A percentile compares a stretch with the other conserved stretches of the same genome.
These are phyloP conservation scores for Echium plantagineum DNA, from an alignment of 257 asterid species.

Conservation along the genomic window DNA sequence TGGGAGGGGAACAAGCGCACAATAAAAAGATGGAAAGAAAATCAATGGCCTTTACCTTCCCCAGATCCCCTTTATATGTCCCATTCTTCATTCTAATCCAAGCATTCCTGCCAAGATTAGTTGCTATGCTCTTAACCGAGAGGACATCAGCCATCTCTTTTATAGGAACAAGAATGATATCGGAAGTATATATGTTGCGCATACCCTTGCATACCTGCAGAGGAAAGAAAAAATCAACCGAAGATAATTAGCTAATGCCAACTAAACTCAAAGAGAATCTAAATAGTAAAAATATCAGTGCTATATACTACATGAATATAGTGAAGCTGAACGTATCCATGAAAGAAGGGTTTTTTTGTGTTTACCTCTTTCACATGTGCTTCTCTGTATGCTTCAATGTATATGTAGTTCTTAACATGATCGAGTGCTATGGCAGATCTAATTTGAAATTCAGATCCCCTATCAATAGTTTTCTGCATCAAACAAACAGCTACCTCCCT, in stretches of 20 bases:
- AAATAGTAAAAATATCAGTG: neutral
- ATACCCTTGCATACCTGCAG: conserved; percentile 78
- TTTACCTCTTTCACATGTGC: conserved; percentile 94
- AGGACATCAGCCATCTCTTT: conserved; percentile 99
- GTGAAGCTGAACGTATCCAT: neutral
- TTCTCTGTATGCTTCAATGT: conserved; percentile 89
- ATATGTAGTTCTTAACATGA: conserved; percentile 71
- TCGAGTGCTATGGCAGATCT: conserved; percentile 82
- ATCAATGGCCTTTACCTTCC: conserved; percentile 35
- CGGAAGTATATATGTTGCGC: conserved; percentile 67
- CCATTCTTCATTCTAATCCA: conserved; percentile 98
- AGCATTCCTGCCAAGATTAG: conserved; percentile 72
- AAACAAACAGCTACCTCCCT: conserved; percentile 92
- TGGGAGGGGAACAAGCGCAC: neutral
- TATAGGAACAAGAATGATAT: conserved; percentile 81
- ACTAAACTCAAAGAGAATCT: neutral
- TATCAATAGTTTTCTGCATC: conserved; percentile 89
- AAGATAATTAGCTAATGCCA: neutral
- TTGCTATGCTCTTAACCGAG: conserved; percentile 86
- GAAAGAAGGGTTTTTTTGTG: conserved; percentile 5
- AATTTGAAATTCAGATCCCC: conserved; percentile 77
- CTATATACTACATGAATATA: neutral
- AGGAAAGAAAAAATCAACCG: neutral
- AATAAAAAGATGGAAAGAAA: neutral
- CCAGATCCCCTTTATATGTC: conserved; percentile 91